These are phyloP conservation scores for Quercus suber DNA, from an alignment of 306 rosid genomes.

Conservation along the genomic window DNA sequence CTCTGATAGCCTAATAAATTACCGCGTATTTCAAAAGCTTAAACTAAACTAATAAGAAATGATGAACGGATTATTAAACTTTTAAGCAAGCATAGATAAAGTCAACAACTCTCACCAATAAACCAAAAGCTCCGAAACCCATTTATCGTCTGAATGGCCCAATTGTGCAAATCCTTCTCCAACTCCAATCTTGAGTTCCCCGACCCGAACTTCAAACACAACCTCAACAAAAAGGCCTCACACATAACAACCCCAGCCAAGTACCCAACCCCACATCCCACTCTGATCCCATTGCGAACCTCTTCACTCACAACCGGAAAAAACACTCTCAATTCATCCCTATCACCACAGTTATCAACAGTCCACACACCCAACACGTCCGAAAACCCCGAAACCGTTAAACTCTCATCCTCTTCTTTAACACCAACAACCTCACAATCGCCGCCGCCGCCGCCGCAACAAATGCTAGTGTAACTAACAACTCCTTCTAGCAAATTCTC, in stretches of 20 bases:
- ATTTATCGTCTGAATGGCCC: slow-evolving; percentile 43
- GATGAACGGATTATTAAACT: background rate
- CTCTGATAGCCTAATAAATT: too few relatives aligned
- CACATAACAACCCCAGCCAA: slow-evolving; percentile 71
- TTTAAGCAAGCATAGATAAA: background rate
- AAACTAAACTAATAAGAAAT: background rate
- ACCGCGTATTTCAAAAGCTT: too few relatives aligned
- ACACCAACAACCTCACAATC: background rate
- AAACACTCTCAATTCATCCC: slow-evolving; percentile 39
- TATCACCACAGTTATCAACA: slow-evolving; percentile 34
- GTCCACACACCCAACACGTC: slow-evolving; percentile 57
- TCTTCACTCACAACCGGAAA: slow-evolving; percentile 53
- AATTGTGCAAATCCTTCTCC: slow-evolving; percentile 45
- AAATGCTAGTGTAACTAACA: slow-evolving; percentile 53
- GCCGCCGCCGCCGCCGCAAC: slow-evolving; percentile 26
- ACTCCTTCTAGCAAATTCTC: slow-evolving; percentile 49
- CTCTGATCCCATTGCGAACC: slow-evolving; percentile 27
- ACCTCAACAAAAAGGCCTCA: slow-evolving; percentile 54
- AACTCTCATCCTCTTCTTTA: slow-evolving; percentile 7
- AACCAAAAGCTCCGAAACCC: slow-evolving; percentile 59
- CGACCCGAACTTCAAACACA: slow-evolving; percentile 44
- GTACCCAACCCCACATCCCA: slow-evolving; percentile 41
- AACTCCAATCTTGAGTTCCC: slow-evolving; percentile 37
- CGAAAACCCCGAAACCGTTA: slow-evolving; percentile 27
- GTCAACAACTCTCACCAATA: slow-evolving; percentile 44